Conservation (phyloP, 352 stramenopile species). For the Globisporangium viniferum region DNA sequence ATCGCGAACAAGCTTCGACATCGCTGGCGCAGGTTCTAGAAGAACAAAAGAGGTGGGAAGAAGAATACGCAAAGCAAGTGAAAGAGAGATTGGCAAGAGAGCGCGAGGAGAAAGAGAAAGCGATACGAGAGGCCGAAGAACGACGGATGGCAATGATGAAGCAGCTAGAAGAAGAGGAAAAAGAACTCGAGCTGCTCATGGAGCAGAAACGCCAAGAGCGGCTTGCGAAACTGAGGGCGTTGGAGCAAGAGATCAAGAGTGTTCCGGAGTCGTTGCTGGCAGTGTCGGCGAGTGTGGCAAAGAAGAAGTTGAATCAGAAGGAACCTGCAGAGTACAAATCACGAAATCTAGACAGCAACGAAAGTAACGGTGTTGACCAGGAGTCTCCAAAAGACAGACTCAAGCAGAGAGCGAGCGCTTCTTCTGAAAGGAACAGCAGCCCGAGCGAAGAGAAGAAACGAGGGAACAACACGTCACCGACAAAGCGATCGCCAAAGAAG, state of each 20-base stretch:
- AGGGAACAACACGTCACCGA: background rate
- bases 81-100: constrained; percentile 43
- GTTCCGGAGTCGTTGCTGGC: background rate
- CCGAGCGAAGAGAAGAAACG: background rate
- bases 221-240: constrained; percentile 44
- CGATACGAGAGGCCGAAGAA: constrained; percentile 48
- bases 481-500: constrained; percentile 13
- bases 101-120: constrained; percentile 45
- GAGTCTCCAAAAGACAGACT: background rate
- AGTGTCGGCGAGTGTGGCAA: background rate
- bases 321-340: background rate
- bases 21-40: constrained; percentile 43
- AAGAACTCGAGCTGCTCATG: constrained; percentile 65
- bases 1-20: constrained; percentile 4
- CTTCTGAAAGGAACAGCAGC: background rate
- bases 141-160: constrained; percentile 52
- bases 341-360: background rate
- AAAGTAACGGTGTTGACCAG: background rate
- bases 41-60: constrained; percentile 61
- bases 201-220: constrained; percentile 55
- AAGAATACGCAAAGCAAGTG: constrained; percentile 52
- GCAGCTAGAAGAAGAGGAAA: constrained; percentile 72
- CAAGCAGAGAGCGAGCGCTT: background rate
- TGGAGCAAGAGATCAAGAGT: constrained; percentile 34
- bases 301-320: background rate